Percentiles rank a stretch among this genome's conserved stretches.
Evolutionary conservation across 306 rosid species (phyloP).

Genomic region (cucumber (Cucumis sativus)): DNA sequence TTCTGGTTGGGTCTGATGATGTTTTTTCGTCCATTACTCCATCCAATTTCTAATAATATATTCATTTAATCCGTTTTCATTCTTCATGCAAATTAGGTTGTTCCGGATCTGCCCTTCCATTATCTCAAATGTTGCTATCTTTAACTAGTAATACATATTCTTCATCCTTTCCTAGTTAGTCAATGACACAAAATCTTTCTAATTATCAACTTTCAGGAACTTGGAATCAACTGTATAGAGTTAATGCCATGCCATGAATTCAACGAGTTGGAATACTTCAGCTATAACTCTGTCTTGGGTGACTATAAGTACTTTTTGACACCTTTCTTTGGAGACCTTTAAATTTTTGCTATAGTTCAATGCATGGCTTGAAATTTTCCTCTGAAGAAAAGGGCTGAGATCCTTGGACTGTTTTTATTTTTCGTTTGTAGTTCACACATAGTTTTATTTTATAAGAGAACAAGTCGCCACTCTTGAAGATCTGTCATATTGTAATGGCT

Average conservation of each 20-base stretch:
- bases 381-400: neutral
- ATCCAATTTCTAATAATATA: neutral
- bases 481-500: neutral
- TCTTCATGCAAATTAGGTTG: neutral
- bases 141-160: neutral
- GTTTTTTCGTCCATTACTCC: neutral
- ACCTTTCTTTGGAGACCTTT: neutral
- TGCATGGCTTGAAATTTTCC: neutral
- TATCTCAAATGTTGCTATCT: neutral
- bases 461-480: neutral
- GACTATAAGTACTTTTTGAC: slow-evolving; percentile 41
- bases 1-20: neutral
- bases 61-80: neutral
- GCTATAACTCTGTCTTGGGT: slow-evolving; percentile 75
- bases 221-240: slow-evolving; percentile 89
- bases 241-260: slow-evolving; percentile 95
- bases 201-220: slow-evolving; percentile 52
- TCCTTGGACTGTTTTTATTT: neutral
- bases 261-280: slow-evolving; percentile 78
- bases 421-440: neutral
- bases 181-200: neutral
- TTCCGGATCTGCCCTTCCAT: neutral
- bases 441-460: neutral
- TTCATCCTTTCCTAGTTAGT: neutral
- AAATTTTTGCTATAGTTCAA: neutral